Percentiles rank a stretch among this genome's conserved stretches.
These are phyloP conservation scores for Dryadomyces quercivorus DNA, from an alignment of 2,329 filamentous ascomycete species.

Conservation along the genomic window DNA sequence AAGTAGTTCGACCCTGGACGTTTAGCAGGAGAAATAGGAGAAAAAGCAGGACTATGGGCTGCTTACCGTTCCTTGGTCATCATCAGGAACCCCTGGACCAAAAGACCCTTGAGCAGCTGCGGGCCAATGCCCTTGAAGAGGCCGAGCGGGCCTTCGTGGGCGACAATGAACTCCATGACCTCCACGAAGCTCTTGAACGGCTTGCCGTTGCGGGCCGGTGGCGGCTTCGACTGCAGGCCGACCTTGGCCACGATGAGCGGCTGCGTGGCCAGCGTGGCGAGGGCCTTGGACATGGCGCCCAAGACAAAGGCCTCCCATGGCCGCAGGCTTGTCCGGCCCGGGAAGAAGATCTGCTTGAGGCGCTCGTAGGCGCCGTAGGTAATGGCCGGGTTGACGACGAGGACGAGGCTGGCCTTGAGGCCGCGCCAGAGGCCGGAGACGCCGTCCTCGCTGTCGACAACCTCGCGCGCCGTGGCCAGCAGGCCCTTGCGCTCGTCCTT, in stretches of 20 bases:
- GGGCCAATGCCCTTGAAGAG: slow-evolving; percentile 96
- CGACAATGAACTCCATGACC: slow-evolving; percentile 86
- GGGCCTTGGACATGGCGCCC: slow-evolving; percentile 80
- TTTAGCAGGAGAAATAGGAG: slow-evolving; percentile 7
- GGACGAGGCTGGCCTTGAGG: slow-evolving; percentile 85
- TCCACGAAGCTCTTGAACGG: slow-evolving; percentile 89
- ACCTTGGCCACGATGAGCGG: slow-evolving; percentile 97
- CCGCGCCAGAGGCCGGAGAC: slow-evolving; percentile 85
- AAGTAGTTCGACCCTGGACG: slow-evolving; percentile 63
- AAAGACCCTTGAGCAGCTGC: slow-evolving; percentile 80
- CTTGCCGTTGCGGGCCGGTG: slow-evolving; percentile 70
- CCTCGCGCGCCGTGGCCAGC: slow-evolving; percentile 76
- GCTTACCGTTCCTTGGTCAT: slow-evolving; percentile 92
- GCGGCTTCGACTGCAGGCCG: slow-evolving; percentile 85
- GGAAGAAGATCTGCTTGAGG: slow-evolving; percentile 65
- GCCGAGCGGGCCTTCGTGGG: slow-evolving; percentile 72
- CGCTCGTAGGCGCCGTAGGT: slow-evolving; percentile 96
- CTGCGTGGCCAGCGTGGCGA: slow-evolving; percentile 87
- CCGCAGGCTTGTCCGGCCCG: slow-evolving; percentile 60
- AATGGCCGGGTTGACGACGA: slow-evolving; percentile 93
- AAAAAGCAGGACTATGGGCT: not conserved
- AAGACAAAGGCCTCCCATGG: slow-evolving; percentile 86
- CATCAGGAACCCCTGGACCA: slow-evolving; percentile 95
- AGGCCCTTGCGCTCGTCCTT: slow-evolving; percentile 78
- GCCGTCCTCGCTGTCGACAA: slow-evolving; percentile 83